Conservation (phyloP, 2,329 filamentous ascomycete species). For the Zarea fungicola region DNA sequence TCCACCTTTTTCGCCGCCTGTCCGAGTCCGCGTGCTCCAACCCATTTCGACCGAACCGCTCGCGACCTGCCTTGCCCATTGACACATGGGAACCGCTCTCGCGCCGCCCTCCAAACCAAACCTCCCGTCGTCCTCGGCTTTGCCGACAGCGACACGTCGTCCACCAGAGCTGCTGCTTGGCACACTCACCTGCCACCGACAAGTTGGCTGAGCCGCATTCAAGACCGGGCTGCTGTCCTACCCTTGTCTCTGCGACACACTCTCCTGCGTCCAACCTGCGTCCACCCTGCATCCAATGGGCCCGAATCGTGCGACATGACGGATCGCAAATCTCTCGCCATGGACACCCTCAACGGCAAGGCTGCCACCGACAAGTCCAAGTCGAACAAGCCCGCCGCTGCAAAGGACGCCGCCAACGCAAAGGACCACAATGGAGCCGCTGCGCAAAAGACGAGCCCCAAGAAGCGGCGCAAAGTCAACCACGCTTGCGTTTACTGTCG, state of each 20-base stretch:
- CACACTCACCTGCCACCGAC: too few species aligned
- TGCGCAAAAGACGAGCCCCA: conserved; percentile 53
- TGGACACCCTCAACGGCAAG: conserved; percentile 24
- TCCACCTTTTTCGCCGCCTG: too few species aligned
- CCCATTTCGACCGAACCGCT: too few species aligned
- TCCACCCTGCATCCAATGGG: background rate
- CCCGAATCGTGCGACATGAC: conserved; percentile 21
- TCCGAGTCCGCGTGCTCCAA: too few species aligned
- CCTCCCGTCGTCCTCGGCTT: background rate
- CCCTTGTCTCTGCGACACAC: too few species aligned
- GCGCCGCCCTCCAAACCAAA: background rate
- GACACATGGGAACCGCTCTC: background rate
- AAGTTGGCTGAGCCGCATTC: too few species aligned
- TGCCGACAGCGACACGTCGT: background rate
- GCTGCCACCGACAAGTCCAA: conserved; percentile 10
- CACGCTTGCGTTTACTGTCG: conserved; percentile 87
- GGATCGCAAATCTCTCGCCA: conserved; percentile 24
- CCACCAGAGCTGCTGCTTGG: background rate
- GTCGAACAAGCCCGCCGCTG: background rate
- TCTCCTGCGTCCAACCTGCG: too few species aligned
- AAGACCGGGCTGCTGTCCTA: background rate
- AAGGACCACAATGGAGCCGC: conserved; percentile 25
- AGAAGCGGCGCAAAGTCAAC: conserved; percentile 85
- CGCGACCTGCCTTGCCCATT: background rate
- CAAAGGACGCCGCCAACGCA: conserved; percentile 23